These are phyloP conservation scores for Herpetomonas samuelpessoai DNA, from an alignment of 208 protist species.

Conservation along the genomic window DNA sequence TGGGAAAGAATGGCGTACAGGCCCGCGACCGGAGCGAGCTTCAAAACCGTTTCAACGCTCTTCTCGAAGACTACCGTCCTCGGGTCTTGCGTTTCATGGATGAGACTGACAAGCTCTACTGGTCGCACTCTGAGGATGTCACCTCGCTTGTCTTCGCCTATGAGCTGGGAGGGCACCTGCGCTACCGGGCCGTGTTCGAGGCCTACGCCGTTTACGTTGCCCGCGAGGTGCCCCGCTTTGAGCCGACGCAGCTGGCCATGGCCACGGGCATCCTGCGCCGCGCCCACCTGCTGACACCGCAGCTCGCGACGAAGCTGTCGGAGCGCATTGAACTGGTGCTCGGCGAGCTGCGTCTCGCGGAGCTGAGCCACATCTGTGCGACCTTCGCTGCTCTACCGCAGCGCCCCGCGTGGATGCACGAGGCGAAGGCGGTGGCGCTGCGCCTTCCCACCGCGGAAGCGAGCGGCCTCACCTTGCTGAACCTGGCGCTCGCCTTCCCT, in stretches of 20 bases:
- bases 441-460: conserved; percentile 34
- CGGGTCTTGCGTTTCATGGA: conserved; percentile 59
- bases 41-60: conserved; percentile 45
- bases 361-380: conserved; percentile 84
- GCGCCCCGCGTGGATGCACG: conserved; percentile 59
- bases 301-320: conserved; percentile 44
- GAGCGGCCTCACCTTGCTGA: conserved; percentile 38
- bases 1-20: conserved; percentile 36
- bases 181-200: conserved; percentile 59
- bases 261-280: conserved; percentile 78
- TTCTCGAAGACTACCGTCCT: conserved; percentile 67
- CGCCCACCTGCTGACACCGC: conserved; percentile 53
- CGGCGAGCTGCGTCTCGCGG: conserved; percentile 67
- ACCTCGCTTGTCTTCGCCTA: conserved; percentile 76
- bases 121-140: conserved; percentile 48
- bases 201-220: conserved; percentile 56
- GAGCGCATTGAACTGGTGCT: conserved; percentile 68
- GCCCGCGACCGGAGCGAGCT: conserved; percentile 35
- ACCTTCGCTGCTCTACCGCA: conserved; percentile 58
- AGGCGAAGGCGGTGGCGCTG: conserved; percentile 65
- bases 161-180: conserved; percentile 68
- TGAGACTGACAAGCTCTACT: conserved; percentile 39
- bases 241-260: conserved; percentile 77
- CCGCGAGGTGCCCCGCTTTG: conserved; percentile 40
- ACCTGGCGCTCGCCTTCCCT: conserved; percentile 73